Base-by-base conservation (phyloP, 805 yeast species). In the Candida stauntonica region DNA sequence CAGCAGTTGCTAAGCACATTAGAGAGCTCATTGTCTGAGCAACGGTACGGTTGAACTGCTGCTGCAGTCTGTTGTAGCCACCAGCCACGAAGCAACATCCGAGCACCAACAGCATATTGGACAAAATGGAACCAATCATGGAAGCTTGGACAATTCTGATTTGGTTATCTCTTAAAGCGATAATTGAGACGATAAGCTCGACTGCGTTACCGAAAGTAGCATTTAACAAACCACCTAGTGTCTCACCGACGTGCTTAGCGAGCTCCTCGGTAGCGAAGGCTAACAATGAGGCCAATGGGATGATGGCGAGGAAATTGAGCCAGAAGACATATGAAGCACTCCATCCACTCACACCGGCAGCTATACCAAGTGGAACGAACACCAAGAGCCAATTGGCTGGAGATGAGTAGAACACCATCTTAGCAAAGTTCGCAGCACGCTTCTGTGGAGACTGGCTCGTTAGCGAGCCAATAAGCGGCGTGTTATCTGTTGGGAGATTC, bases 141-240 rank as follows among this genome's bases (percentile, higher is more conserved):
- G 95, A 85, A 3, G 98, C 95, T 64, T 93, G 98, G 20, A 93
- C 98, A 54, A 93, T 89, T 47, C 95, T 74, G 36, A 93, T 79
- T 63, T 93, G 97, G 50, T 86, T 85, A 31, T 85, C 82, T 50
- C 66, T 70, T 53, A 93, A 70, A 1, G 99, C 99, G 50, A 93
- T 87, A 19, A 93, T 69, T 2, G 96, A 85, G 26, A 93, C 98
- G 61, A 93, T 93, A 44, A 93, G 77, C 66, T 93, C 99, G 17
- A 93, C 96, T 3, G 98, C 98, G 61, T 93, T 93, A 42, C 99
- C 99, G 60, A 93, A 86, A 8, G 98, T 89, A 3, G 99, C 99
- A 64, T 93, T 93, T 54, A 93, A 70, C 47, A 93, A 70, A 1
- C 98, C 98, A 12, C 99, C 98, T 17, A 91, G 49, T 8, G 97